Percentiles rank a stretch among this genome's conserved stretches.
phyloP scores from a whole-genome alignment of 768 basidiomycete species.

The Pleurotus eryngii region DNA sequence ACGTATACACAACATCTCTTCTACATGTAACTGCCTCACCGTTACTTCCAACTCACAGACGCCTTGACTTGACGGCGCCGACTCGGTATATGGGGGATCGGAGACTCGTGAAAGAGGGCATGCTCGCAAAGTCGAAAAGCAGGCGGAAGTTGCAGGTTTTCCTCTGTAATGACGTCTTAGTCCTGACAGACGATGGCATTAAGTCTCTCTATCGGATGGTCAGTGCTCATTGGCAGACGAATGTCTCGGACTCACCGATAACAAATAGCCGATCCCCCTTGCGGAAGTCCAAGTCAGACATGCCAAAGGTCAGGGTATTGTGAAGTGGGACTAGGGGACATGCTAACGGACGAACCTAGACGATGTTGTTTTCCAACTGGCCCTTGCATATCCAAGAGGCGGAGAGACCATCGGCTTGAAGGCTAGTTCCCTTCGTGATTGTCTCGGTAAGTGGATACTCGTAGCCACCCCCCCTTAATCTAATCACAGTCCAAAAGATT shows the following conservation, averaged over 20 bases:
- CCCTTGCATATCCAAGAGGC: conserved; percentile 67
- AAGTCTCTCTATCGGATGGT: conserved; percentile 84
- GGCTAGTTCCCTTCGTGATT: conserved; percentile 55
- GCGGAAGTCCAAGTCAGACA: conserved; percentile 61
- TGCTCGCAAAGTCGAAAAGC: conserved; percentile 78
- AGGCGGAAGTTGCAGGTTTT: conserved; percentile 73
- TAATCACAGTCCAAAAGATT: conserved; percentile 19
- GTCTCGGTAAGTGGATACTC: conserved; percentile 34
- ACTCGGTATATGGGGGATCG: conserved; percentile 85
- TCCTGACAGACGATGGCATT: conserved; percentile 72
- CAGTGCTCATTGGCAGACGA: conserved; percentile 19
- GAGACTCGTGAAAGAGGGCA: conserved; percentile 75
- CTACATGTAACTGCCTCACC: too few species aligned
- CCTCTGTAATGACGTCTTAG: conserved; percentile 86
- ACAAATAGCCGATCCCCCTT: conserved; percentile 66
- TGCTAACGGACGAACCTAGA: conserved; percentile 36
- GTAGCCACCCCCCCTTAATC: background rate
- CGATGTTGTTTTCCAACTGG: conserved; percentile 63
- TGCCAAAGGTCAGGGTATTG: background rate
- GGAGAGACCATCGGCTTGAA: conserved; percentile 66
- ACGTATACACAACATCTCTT: background rate
- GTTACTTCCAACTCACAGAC: conserved; percentile 30
- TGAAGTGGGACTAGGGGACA: background rate
- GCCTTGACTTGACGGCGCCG: conserved; percentile 86
- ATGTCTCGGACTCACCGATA: background rate